Base-by-base conservation (phyloP, 129 eudicot genomes). In the Ambrosia trifida region DNA sequence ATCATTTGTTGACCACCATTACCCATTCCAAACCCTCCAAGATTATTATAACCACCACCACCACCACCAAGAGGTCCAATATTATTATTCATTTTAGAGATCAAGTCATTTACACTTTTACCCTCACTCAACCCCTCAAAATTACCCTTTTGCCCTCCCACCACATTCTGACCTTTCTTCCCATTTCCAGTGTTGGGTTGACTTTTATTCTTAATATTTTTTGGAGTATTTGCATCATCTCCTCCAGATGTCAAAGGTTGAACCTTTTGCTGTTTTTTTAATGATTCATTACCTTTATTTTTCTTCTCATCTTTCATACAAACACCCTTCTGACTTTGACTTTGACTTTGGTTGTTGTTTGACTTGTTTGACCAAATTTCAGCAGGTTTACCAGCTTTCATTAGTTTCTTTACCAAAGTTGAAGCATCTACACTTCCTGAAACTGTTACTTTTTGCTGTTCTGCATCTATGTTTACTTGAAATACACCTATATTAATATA, bases 381-480 rank as follows among this genome's bases (percentile, higher is more conserved):
- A 32, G 92, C 88, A 72, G 82, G 92, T 57, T 89, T 89, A 5
- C 96, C 92, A 43, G 89, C 89, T 64, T 70, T 84, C 12, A 78
- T 60, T 64, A 89, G 72, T 47, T 84, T 89, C 81, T 89, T 86
- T 58, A 89, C 82, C 73, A 89, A 72, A 45, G 78, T 80, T 68
- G 77, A 79, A 44, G 88, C 63, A 63, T 84, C 92, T 14, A 89
- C 82, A 72, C 81, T 84, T 44, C 96, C 96, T 51, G 84, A 86
- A 72, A 89, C 82, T 9, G 88, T 82, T 6, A 89, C 96, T 70
- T 84, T 89, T 76, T 89, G 92, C 18, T 84, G 86, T 62, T 89
- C 92, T 53, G 83, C 80, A 63, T 89, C 96, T 71, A 89, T 84
- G 71, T 28, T 84, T 16, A 89, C 96, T 80, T 89, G 86, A 79